phyloP scores from a whole-genome alignment of 805 yeast species.

The Spathaspora arborariae region DNA sequence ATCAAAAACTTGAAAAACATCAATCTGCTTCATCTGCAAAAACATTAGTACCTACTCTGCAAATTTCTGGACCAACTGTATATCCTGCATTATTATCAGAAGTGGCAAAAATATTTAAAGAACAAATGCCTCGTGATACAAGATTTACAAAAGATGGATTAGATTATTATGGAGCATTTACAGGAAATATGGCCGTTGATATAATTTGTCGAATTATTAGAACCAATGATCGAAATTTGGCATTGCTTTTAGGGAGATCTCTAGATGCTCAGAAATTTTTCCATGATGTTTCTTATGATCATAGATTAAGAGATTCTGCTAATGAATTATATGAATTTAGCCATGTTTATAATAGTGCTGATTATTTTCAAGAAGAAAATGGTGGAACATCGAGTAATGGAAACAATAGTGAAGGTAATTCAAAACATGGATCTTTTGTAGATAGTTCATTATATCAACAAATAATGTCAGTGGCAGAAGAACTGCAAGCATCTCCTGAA shows the following conservation, averaged over 20 bases:
- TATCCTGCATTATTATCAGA: conserved; percentile 87
- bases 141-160: conserved; percentile 87
- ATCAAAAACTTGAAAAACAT: conserved; percentile 18
- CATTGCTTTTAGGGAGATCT: conserved; percentile 83
- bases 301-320: conserved; percentile 81
- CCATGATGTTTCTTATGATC: conserved; percentile 95
- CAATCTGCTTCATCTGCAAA: not conserved
- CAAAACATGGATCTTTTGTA: conserved; percentile 1
- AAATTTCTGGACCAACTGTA: conserved; percentile 51
- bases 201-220: conserved; percentile 79
- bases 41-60: not conserved
- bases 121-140: conserved; percentile 56
- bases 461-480: not conserved
- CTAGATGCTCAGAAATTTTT: conserved; percentile 91
- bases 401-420: conserved; percentile 10
- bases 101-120: conserved; percentile 77
- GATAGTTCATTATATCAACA: not conserved
- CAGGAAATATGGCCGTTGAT: conserved; percentile 93
- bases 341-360: conserved; percentile 47
- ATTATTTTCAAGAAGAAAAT: conserved; percentile 33
- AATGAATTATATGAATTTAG: conserved; percentile 85
- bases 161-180: conserved; percentile 87
- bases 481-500: not conserved
- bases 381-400: conserved; percentile 12
- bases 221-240: conserved; percentile 88